Base-by-base conservation (phyloP, 129 eudicot species). In the Tanacetum coccineum region DNA sequence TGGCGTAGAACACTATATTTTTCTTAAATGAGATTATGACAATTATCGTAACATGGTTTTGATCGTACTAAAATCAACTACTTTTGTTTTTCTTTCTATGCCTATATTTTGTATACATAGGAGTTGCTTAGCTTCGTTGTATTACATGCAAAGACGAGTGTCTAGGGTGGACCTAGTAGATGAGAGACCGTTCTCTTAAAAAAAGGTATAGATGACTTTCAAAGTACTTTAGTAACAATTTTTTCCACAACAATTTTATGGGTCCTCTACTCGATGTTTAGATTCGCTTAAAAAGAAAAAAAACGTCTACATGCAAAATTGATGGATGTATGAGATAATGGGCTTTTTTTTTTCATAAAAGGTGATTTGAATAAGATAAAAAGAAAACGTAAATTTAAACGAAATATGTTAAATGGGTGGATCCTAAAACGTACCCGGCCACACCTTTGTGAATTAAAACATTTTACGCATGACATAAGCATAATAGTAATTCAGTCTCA, bases 121-220 rank as follows among this genome's bases (percentile, higher is more conserved):
- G 5, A 7, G n/a, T n/a, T n/a, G n/a, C n/a, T n/a, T n/a, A n/a
- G n/a, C n/a, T 30, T 7, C 39, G 30, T 13, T 39, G 8, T 56
- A 19, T 21, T 45, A 21, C 45, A 61, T 17, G 67, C 22, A 3
- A 39, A 64, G 59, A 12, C 19, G 62, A n/a, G 62, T 54, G 20
- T 6, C 58, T 47, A 28, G 68, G 58, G 78, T 58, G 79, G 74
- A 75, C 79, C 74, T 49, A 61, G 68, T 66, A 58, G 53, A 32
- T 28, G 62, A 74, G 73, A n/a, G 67, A 59, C 74, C 73, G 59
- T 49, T 59, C 59, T 49, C 69, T 75, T 67, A 19, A n/a, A n/a
- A n/a, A n/a, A n/a, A n/a, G n/a, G n/a, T n/a, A n/a, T n/a, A n/a
- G n/a, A n/a, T n/a, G n/a, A n/a, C n/a, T n/a, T n/a, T n/a, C n/a